Conservation (phyloP, 2,329 filamentous ascomycete species). For the Ustulina deusta region DNA sequence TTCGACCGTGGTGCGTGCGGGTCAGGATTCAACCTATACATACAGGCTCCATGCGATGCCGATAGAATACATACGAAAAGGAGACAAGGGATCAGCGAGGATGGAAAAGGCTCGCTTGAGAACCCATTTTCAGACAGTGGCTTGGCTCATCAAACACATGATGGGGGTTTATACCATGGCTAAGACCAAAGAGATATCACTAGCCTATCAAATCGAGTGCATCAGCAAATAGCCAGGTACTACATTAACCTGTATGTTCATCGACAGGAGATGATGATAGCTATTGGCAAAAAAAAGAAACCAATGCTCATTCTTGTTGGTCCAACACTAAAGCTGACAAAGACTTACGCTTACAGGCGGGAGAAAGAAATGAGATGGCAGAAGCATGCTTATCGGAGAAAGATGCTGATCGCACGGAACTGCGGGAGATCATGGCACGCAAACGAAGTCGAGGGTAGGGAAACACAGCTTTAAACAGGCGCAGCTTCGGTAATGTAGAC, state of each 20-base stretch:
- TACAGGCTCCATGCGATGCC: background rate
- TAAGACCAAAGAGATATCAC: background rate
- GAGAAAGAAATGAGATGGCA: conserved; percentile 17
- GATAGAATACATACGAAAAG: conserved; percentile 3
- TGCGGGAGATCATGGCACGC: background rate
- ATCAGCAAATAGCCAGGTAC: background rate
- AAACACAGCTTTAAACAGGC: background rate
- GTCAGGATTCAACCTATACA: background rate
- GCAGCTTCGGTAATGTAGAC: background rate
- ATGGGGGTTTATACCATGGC: background rate
- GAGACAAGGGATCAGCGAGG: background rate
- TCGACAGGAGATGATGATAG: no score
- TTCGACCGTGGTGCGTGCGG: background rate
- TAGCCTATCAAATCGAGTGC: background rate
- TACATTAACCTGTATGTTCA: background rate
- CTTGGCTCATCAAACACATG: background rate
- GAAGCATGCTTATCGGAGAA: background rate
- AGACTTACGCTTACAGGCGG: background rate
- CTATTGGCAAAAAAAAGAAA: background rate
- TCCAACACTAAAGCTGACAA: background rate
- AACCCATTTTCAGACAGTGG: background rate
- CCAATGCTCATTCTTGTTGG: background rate
- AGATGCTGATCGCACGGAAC: background rate
- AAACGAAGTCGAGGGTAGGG: background rate
- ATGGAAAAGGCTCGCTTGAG: background rate